phyloP scores from a whole-genome alignment of 176 grass and related monocot species.

The Poa pratensis region DNA sequence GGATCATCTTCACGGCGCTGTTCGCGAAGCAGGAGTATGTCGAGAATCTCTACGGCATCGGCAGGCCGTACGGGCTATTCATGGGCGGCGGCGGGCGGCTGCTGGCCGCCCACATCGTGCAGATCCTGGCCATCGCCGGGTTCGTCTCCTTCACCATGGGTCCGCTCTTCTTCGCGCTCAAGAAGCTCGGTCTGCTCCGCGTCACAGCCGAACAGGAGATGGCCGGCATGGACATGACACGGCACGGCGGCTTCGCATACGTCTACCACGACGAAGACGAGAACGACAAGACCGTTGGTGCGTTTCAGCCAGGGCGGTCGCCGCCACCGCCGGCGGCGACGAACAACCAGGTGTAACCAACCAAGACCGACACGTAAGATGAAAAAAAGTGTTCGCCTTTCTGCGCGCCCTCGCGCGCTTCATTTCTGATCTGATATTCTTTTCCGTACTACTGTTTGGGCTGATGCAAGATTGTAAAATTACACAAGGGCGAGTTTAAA shows the following conservation, averaged over 20 bases:
- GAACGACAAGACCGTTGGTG: constrained; percentile 43
- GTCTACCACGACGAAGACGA: constrained; percentile 80
- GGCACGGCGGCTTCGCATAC: constrained; percentile 78
- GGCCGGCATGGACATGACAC: constrained; percentile 78
- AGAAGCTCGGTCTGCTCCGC: constrained; percentile 68
- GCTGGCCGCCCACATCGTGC: constrained; percentile 71
- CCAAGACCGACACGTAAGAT: not conserved
- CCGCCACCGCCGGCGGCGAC: constrained; percentile 29
- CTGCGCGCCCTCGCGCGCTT: not conserved
- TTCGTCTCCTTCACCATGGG: constrained; percentile 90
- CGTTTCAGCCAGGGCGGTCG: constrained; percentile 54
- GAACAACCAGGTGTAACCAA: constrained; percentile 42
- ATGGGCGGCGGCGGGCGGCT: constrained; percentile 87
- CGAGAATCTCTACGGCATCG: constrained; percentile 66
- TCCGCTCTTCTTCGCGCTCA: constrained; percentile 66
- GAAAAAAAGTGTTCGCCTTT: constrained; percentile 12
- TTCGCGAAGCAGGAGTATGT: constrained; percentile 78
- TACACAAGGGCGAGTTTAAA: not conserved
- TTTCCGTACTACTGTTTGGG: constrained; percentile 15
- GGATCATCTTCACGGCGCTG: constrained; percentile 86
- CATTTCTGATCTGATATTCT: not conserved
- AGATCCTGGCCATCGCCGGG: constrained; percentile 72
- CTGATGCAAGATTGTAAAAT: constrained; percentile 23
- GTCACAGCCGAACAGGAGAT: constrained; percentile 76
- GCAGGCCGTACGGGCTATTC: constrained; percentile 85